A percentile compares a stretch with the other conserved stretches of the same genome.
Conservation (phyloP, 805 yeast genomes). For the Candida awuae region DNA sequence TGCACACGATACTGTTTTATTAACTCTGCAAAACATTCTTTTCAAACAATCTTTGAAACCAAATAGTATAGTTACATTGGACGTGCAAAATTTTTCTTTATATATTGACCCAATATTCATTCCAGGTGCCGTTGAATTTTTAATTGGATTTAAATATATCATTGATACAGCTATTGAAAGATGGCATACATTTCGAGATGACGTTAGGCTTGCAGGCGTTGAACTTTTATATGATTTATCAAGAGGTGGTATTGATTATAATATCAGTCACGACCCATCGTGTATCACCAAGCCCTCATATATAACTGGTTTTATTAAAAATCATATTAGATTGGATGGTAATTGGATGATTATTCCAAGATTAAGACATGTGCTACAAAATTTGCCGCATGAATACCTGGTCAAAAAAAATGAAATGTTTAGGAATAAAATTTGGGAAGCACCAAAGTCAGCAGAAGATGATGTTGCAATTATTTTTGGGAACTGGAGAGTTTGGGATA, state of each 20-base stretch:
- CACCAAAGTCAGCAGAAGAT: slow-evolving; percentile 45
- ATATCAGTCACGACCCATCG: slow-evolving; percentile 75
- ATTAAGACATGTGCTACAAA: slow-evolving; percentile 61
- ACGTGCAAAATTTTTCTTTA: slow-evolving; percentile 14
- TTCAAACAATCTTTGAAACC: slow-evolving; percentile 6
- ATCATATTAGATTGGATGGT: slow-evolving; percentile 72
- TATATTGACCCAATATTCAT: slow-evolving; percentile 17
- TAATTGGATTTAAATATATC: slow-evolving; percentile 1
- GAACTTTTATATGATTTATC: slow-evolving; percentile 37
- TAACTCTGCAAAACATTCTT: slow-evolving; percentile 3
- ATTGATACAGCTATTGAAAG: slow-evolving; percentile 7
- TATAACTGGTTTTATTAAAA: slow-evolving; percentile 58
- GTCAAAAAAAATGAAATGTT: slow-evolving; percentile 27
- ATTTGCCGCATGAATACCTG: slow-evolving; percentile 50
- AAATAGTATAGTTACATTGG: slow-evolving; percentile 9
- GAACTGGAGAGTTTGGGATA: slow-evolving; percentile 91
- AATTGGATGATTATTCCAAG: slow-evolving; percentile 85
- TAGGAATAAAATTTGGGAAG: slow-evolving; percentile 30
- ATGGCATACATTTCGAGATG: slow-evolving; percentile 9
- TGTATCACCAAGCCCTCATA: slow-evolving; percentile 87
- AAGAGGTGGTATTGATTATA: slow-evolving; percentile 31
- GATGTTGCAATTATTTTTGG: slow-evolving; percentile 54
- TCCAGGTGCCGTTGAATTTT: slow-evolving; percentile 16
- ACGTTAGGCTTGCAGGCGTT: slow-evolving; percentile 20
- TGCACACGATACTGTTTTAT: slow-evolving; percentile 8